Evolutionary conservation across 352 stramenopile species (phyloP).

Genomic region (Phytopythium litorale): DNA sequence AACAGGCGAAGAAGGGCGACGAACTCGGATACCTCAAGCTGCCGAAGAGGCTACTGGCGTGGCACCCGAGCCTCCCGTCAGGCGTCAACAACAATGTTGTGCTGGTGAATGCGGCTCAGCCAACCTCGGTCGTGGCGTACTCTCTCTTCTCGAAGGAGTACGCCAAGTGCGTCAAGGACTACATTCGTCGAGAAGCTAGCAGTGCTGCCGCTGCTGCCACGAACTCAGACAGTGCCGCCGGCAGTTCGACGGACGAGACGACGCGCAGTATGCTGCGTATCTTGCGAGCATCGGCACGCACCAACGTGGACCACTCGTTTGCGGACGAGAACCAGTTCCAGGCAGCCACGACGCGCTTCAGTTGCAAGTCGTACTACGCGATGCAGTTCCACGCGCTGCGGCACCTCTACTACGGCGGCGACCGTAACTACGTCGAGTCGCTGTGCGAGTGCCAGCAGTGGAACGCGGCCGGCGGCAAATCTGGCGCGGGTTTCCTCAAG

Average conservation of each 20-base stretch:
- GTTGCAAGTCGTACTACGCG: slow-evolving; percentile 87
- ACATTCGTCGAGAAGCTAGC: slow-evolving; percentile 46
- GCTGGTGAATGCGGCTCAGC: slow-evolving; percentile 74
- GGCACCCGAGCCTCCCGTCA: slow-evolving; percentile 72
- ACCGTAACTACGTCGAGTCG: slow-evolving; percentile 86
- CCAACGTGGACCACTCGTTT: slow-evolving; percentile 85
- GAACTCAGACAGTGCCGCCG: slow-evolving; percentile 12
- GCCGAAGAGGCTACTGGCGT: slow-evolving; percentile 73
- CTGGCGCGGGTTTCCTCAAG: slow-evolving; percentile 81
- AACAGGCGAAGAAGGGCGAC: slow-evolving; percentile 60
- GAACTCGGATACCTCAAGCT: slow-evolving; percentile 70
- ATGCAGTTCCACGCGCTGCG: slow-evolving; percentile 87
- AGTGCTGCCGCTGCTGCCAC: slow-evolving; percentile 6
- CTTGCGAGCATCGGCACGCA: slow-evolving; percentile 58
- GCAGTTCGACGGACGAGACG: neutral
- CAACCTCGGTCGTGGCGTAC: slow-evolving; percentile 83
- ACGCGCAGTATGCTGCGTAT: slow-evolving; percentile 51
- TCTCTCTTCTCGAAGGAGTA: slow-evolving; percentile 84
- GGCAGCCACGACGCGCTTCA: slow-evolving; percentile 65
- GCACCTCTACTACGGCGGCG: slow-evolving; percentile 78
- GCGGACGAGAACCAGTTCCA: slow-evolving; percentile 87
- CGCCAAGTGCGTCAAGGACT: slow-evolving; percentile 67
- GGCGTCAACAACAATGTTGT: slow-evolving; percentile 72
- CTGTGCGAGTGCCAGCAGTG: slow-evolving; percentile 84
- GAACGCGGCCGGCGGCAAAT: slow-evolving; percentile 85